A percentile compares a stretch with the other conserved stretches of the same genome.
phyloP scores from a whole-genome alignment of 441 rosid species.

The Mallotus japonicus region DNA sequence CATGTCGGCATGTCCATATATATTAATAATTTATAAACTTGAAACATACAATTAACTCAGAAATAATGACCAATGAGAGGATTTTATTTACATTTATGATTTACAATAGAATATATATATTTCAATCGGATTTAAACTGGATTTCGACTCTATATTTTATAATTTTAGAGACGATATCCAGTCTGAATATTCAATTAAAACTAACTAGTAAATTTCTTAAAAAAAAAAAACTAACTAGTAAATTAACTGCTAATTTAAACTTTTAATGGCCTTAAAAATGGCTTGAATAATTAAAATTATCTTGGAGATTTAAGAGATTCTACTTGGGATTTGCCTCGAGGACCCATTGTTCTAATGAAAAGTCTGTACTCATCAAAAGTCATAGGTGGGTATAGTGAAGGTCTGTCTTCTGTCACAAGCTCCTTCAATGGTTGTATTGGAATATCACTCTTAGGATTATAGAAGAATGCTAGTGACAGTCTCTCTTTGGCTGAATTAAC shows the following conservation, averaged over 20 bases:
- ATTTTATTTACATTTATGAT: conserved; percentile 3
- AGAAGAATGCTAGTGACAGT: conserved; percentile 79
- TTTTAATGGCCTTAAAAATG: not conserved
- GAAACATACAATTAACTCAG: not conserved
- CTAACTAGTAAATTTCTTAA: no score
- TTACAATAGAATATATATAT: not conserved
- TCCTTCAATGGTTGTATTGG: conserved; percentile 67
- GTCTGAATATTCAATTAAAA: no score
- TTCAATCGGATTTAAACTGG: not conserved
- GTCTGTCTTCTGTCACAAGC: conserved; percentile 50
- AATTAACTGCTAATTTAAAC: not conserved
- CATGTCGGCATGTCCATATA: not conserved
- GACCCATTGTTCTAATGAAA: conserved; percentile 71
- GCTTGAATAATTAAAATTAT: conserved; percentile 10
- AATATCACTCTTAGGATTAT: conserved; percentile 82
- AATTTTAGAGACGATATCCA: no score
- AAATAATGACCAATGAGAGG: not conserved
- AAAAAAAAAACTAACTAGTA: no score
- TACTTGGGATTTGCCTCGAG: conserved; percentile 77
- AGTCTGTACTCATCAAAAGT: conserved; percentile 80
- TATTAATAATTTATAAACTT: not conserved
- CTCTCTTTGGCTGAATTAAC: conserved; percentile 67
- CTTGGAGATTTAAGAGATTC: conserved; percentile 58
- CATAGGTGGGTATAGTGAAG: conserved; percentile 64
- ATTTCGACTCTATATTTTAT: no score